A percentile compares a stretch with the other conserved stretches of the same genome.
These are phyloP conservation scores for Haematococcus sp. DNA, from an alignment of 139 green algal genomes.

Conservation along the genomic window DNA sequence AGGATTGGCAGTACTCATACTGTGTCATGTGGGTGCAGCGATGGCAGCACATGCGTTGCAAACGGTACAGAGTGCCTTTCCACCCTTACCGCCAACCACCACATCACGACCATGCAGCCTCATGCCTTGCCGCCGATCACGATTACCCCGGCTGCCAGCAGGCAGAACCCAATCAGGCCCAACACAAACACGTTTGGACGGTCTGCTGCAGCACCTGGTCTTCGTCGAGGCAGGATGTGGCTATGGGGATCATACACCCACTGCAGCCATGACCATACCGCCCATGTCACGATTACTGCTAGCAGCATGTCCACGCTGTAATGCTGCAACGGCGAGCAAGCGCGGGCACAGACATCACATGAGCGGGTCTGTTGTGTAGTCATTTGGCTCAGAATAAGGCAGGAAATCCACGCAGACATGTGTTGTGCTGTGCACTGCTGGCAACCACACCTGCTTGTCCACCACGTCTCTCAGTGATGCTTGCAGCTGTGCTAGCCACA, in stretches of 20 bases:
- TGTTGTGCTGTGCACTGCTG: too few relatives aligned
- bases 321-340: slow-evolving; percentile 33
- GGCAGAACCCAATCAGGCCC: slow-evolving; percentile 17
- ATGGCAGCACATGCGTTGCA: too few relatives aligned
- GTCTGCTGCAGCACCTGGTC: slow-evolving; percentile 19
- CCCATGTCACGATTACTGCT: slow-evolving; percentile 63
- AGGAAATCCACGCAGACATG: too few relatives aligned
- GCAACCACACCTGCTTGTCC: slow-evolving; percentile 18
- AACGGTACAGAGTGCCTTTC: too few relatives aligned
- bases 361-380: too few relatives aligned
- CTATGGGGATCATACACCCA: slow-evolving; percentile 52
- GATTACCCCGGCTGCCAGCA: slow-evolving; percentile 35
- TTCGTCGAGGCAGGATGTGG: slow-evolving; percentile 13
- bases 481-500: slow-evolving; percentile 58
- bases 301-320: slow-evolving; percentile 83
- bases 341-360: too few relatives aligned
- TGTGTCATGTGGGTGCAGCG: too few relatives aligned
- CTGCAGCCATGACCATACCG: slow-evolving; percentile 66
- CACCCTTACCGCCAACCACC: too few relatives aligned
- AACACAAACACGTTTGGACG: slow-evolving; percentile 29
- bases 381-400: too few relatives aligned
- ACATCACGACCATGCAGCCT: neutral
- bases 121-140: slow-evolving; percentile 49
- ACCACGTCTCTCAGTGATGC: slow-evolving; percentile 49
- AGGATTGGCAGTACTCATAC: too few relatives aligned